Percentiles rank a stretch among this genome's conserved stretches.
phyloP scores from a whole-genome alignment of 352 stramenopile genomes.

The Globisporangium okanoganense region DNA sequence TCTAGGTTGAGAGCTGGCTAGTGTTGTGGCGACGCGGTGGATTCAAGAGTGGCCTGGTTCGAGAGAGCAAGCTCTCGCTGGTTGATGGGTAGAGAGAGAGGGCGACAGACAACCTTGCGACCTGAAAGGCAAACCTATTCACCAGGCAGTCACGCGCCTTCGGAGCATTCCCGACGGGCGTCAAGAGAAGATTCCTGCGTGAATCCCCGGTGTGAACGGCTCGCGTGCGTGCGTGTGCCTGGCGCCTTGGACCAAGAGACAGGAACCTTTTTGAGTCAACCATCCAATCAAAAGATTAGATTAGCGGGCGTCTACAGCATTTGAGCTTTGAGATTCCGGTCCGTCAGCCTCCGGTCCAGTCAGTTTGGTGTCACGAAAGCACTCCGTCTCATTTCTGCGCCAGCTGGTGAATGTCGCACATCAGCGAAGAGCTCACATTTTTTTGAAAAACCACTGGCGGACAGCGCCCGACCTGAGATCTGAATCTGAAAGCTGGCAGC shows the following conservation, averaged over 20 bases:
- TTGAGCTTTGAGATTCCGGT: neutral
- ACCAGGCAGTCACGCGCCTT: neutral
- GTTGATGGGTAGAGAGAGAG: neutral
- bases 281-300: conserved; percentile 6
- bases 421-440: too few relatives aligned
- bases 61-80: too few relatives aligned
- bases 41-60: neutral
- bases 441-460: too few relatives aligned
- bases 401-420: neutral
- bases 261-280: conserved; percentile 1
- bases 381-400: conserved; percentile 4
- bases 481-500: too few relatives aligned
- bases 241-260: neutral
- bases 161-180: too few relatives aligned
- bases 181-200: neutral
- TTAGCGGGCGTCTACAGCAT: neutral
- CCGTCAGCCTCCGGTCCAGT: too few relatives aligned
- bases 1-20: neutral
- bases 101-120: neutral
- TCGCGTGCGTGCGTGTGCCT: neutral
- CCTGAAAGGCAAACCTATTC: neutral
- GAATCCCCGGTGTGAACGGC: too few relatives aligned
- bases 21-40: neutral
- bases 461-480: too few relatives aligned
- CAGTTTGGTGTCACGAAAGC: neutral